A percentile compares a stretch with the other conserved stretches of the same genome.
These are phyloP conservation scores for Eimeria maxima DNA, from an alignment of 169 alveolate genomes.

Conservation along the genomic window DNA sequence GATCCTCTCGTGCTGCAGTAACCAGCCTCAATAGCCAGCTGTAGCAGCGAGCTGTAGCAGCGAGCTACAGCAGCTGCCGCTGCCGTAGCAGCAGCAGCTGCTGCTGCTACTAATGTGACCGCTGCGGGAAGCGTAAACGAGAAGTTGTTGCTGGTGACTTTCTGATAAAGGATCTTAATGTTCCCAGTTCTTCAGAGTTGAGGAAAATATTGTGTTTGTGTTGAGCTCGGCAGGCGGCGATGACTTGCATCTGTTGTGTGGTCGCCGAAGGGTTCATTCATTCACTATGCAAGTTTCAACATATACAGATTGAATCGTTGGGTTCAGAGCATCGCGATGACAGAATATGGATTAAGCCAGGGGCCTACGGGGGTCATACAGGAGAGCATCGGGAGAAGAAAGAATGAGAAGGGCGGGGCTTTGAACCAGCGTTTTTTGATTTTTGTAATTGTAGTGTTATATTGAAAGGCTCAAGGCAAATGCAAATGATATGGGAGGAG, in stretches of 20 bases:
- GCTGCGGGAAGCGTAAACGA: background rate
- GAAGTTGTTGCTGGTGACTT: background rate
- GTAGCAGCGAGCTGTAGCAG: constrained; percentile 2
- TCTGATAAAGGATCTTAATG: background rate
- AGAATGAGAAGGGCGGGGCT: background rate
- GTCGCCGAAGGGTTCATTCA: background rate
- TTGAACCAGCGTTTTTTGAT: background rate
- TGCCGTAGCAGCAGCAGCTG: constrained; percentile 4
- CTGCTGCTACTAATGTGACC: background rate
- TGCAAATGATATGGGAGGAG: background rate
- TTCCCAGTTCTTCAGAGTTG: background rate
- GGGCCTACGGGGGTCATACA: background rate
- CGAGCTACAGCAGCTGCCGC: constrained; percentile 7
- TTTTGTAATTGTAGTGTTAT: background rate
- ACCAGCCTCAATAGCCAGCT: background rate
- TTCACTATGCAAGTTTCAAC: background rate
- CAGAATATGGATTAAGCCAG: background rate
- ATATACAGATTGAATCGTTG: background rate
- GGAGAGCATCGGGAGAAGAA: background rate
- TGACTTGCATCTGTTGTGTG: background rate
- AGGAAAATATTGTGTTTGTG: background rate
- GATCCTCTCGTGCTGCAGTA: no score
- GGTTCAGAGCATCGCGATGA: background rate
- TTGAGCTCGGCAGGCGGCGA: constrained; percentile 16
- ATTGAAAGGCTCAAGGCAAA: background rate